Conservation (phyloP, 768 basidiomycete genomes). For the Russula compacta region DNA sequence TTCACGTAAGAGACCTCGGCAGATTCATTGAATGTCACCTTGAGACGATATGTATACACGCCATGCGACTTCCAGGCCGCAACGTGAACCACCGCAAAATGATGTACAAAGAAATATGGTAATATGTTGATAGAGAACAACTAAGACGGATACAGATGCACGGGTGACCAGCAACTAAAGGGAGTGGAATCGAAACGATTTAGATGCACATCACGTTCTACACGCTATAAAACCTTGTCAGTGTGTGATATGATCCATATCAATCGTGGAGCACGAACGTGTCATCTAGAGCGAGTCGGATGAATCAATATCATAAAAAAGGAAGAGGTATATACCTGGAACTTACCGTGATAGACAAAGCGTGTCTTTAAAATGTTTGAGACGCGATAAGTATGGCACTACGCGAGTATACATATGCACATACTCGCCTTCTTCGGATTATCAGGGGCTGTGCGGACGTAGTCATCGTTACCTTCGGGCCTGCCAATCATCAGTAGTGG, state of each 20-base stretch:
- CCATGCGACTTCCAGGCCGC: not conserved
- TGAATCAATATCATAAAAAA: not conserved
- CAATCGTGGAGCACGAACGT: constrained; percentile 12
- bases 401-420: not conserved
- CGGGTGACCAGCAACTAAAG: not conserved
- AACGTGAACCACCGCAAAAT: not conserved
- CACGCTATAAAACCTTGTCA: constrained; percentile 4
- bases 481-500: constrained; percentile 30
- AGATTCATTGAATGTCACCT: not conserved
- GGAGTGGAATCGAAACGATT: not conserved
- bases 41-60: not conserved
- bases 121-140: constrained; percentile 9
- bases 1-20: not conserved
- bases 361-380: constrained; percentile 42
- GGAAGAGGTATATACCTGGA: not conserved
- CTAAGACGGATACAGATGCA: constrained; percentile 9
- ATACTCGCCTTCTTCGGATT: constrained; percentile 75
- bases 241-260: not conserved
- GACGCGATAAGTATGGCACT: not conserved
- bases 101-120: constrained; percentile 10
- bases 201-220: not conserved
- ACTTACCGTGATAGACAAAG: constrained; percentile 71
- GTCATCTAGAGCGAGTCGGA: constrained; percentile 11
- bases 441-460: constrained; percentile 66
- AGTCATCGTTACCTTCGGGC: constrained; percentile 77